Evolutionary conservation across 257 asterid genomes (phyloP), one percentile per base, ranked within the genome.

Genomic region (Ajuga chamaepitys): DNA sequence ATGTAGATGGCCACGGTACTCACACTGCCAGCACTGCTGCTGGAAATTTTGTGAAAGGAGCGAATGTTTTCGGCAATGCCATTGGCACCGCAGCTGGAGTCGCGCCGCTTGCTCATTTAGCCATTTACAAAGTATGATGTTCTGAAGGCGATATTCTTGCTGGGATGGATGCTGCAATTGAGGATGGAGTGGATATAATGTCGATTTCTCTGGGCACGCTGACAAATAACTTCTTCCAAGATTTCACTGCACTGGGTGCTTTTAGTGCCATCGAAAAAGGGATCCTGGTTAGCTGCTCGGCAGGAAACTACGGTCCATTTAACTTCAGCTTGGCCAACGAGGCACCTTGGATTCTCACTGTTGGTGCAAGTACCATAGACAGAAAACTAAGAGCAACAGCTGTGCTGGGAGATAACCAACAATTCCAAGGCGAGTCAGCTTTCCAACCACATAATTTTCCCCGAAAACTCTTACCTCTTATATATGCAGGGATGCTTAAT

Each of bases 21-120:
- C 85, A 81, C 71, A 81, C 87, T 0, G 75, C 90, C 0, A 66
- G 90, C 71, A 84, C 82, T 2, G 87, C 87, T 6, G 90, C 82
- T 0, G 90, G 90, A 3, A 70, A 26, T 26, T 71, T 73, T 4
- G 86, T 81, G 22, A 12, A 18, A 1, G 77, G 80, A 2, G 85
- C 83, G 1, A 79, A 64, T 50, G 50, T 74, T 0, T 74, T 71
- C 4, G 87, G 85, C 14, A 75, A 57, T 10, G 87, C 85, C 2
- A 72, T 72, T 4, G 87, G 90, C 34, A 81, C 85, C 1, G 85
- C 90, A 1, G 74, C 28, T 4, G 90, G 90, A 0, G 45, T 77
- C 0, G 85, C 87, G 0, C 87, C 90, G 8, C 70, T 71, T 0
- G 90, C 90, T 24, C 87, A 81, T 48, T 22, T 81, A 13, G 84